A percentile compares a stretch with the other conserved stretches of the same genome.
Evolutionary conservation across 2,329 filamentous ascomycete species (phyloP).

Genomic region (Rhynchosporium secalis): DNA sequence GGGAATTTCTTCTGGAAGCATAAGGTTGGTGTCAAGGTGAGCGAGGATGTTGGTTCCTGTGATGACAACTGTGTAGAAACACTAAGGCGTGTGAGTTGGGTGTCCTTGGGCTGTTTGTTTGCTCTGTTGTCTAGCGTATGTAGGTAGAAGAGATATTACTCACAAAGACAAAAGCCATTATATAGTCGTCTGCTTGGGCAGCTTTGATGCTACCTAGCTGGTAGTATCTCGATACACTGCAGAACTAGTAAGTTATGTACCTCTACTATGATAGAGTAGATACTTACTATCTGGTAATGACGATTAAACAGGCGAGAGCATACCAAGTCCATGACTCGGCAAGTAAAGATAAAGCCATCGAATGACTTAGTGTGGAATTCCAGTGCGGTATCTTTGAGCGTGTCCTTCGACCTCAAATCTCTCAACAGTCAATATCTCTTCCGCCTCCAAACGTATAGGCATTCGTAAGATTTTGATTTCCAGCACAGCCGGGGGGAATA

Average conservation of each 20-base stretch:
- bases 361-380: not conserved
- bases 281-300: constrained; percentile 45
- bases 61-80: constrained; percentile 55
- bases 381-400: not conserved
- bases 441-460: not conserved
- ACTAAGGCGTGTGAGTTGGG: constrained; percentile 33
- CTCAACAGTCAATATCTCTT: not conserved
- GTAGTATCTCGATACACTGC: constrained; percentile 44
- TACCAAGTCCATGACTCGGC: constrained; percentile 50
- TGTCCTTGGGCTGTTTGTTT: not conserved
- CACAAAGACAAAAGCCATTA: constrained; percentile 55
- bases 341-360: constrained; percentile 20
- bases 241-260: not conserved
- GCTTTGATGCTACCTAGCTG: constrained; percentile 48
- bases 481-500: not conserved
- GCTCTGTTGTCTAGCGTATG: not conserved
- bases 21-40: constrained; percentile 59
- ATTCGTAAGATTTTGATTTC: too few species aligned
- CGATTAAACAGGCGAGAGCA: constrained; percentile 43
- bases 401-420: not conserved
- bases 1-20: constrained; percentile 49
- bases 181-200: constrained; percentile 55
- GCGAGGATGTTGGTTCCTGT: constrained; percentile 55
- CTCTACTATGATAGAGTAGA: not conserved
- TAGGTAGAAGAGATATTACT: constrained; percentile 32